A percentile compares a stretch with the other conserved stretches of the same genome.
phyloP scores from a whole-genome alignment of 2,329 filamentous ascomycete genomes.

The Paramyrothecium sp. region DNA sequence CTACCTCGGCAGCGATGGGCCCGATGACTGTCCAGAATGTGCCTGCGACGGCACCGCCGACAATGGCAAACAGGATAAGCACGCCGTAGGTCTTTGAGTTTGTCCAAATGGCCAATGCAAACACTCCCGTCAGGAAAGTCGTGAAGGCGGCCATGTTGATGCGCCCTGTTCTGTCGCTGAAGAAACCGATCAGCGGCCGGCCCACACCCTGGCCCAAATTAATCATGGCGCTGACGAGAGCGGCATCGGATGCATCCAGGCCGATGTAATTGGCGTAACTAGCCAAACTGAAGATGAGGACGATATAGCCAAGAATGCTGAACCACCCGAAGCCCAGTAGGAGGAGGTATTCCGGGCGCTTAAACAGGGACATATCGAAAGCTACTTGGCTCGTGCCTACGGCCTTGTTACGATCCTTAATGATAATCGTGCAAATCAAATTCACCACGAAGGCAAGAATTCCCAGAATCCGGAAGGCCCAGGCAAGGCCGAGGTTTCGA shows the following conservation, averaged over 20 bases:
- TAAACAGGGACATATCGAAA: constrained; percentile 65
- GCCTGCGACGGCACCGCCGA: constrained; percentile 70
- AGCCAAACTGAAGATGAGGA: constrained; percentile 73
- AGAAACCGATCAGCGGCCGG: constrained; percentile 69
- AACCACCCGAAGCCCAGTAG: constrained; percentile 68
- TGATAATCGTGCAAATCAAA: constrained; percentile 57
- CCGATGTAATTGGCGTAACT: constrained; percentile 71
- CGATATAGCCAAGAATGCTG: constrained; percentile 70
- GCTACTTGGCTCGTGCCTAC: constrained; percentile 65
- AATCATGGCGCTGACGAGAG: constrained; percentile 69
- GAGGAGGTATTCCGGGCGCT: constrained; percentile 59
- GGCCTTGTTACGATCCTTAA: constrained; percentile 70
- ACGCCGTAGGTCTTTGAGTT: constrained; percentile 63
- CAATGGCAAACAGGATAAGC: constrained; percentile 67
- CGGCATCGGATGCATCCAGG: constrained; percentile 64
- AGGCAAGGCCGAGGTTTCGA: constrained; percentile 57
- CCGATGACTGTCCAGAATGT: constrained; percentile 69
- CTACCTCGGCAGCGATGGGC: constrained; percentile 71
- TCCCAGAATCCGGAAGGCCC: constrained; percentile 66
- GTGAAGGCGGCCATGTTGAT: constrained; percentile 70
- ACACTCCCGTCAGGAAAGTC: constrained; percentile 63
- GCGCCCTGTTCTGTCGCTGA: constrained; percentile 67
- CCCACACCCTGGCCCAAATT: constrained; percentile 68
- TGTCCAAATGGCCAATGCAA: constrained; percentile 71
- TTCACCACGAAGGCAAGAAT: constrained; percentile 66